phyloP scores from a whole-genome alignment of 1,139 yeast genomes.

The Arxiozyma heterogenica region DNA sequence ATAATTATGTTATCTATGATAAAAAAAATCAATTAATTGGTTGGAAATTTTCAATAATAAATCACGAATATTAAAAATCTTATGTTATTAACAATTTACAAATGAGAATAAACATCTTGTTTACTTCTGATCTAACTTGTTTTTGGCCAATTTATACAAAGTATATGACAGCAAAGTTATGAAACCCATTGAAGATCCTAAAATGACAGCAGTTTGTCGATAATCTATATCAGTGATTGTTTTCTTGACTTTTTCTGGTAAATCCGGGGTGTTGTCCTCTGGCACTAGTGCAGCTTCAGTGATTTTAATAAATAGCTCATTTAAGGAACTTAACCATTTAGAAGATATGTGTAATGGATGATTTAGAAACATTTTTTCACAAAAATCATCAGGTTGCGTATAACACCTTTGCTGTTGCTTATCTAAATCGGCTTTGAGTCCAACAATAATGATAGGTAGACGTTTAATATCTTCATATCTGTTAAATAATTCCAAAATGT shows the following conservation, averaged over 20 bases:
- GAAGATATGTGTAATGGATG: conserved; percentile 86
- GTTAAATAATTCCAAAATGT: conserved; percentile 58
- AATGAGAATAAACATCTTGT: background rate
- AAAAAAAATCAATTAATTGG: no score
- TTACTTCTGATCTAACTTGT: conserved; percentile 6
- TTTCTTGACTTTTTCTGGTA: conserved; percentile 50
- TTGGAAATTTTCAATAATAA: background rate
- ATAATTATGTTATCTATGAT: background rate
- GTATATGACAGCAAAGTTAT: conserved; percentile 23
- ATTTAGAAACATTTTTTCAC: conserved; percentile 43
- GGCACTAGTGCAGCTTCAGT: conserved; percentile 87
- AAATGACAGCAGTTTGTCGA: conserved; percentile 41
- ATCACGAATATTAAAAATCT: background rate
- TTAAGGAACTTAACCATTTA: conserved; percentile 77
- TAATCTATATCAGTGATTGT: conserved; percentile 40
- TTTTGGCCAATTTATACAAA: conserved; percentile 13
- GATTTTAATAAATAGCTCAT: conserved; percentile 75
- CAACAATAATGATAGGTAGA: conserved; percentile 81
- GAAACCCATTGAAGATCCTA: conserved; percentile 60
- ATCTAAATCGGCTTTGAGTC: conserved; percentile 87
- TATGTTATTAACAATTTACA: background rate
- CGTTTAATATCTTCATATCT: conserved; percentile 52
- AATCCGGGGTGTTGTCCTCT: conserved; percentile 67
- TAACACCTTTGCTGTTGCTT: conserved; percentile 87
- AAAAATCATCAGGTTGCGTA: conserved; percentile 79